Conservation (phyloP, 345 rosid genomes). For the Acer yangbiense region DNA sequence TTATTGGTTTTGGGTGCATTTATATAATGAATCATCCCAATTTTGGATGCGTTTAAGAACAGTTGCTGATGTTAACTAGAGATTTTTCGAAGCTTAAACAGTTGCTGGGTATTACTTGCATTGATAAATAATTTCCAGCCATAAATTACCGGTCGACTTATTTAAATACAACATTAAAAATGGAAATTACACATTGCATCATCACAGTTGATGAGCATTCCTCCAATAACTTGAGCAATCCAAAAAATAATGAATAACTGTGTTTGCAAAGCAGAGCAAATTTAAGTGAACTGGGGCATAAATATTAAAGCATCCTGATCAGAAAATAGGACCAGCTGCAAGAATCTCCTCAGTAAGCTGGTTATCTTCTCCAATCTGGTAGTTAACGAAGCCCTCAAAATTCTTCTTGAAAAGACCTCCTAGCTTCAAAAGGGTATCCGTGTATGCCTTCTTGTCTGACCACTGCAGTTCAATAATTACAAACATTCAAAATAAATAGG, state of each 20-base stretch:
- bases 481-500: background rate
- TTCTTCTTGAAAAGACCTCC: slow-evolving; percentile 82
- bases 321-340: slow-evolving; percentile 77
- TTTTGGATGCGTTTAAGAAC: no score
- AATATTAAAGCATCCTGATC: slow-evolving; percentile 8
- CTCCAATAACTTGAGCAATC: background rate
- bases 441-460: slow-evolving; percentile 75
- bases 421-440: slow-evolving; percentile 68
- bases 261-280: no score
- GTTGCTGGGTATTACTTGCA: no score
- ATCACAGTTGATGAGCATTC: background rate
- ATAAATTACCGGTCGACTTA: background rate
- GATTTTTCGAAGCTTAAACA: no score
- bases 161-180: background rate
- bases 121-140: background rate
- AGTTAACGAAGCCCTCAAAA: slow-evolving; percentile 65
- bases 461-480: slow-evolving; percentile 48
- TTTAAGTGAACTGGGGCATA: no score
- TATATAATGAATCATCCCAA: background rate
- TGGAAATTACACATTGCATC: background rate
- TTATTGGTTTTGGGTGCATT: slow-evolving; percentile 4
- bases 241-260: background rate
- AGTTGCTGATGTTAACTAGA: no score
- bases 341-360: slow-evolving; percentile 75
- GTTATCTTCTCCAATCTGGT: slow-evolving; percentile 76